phyloP scores from a whole-genome alignment of 495 filamentous ascomycete species.

The Aspergillus cristatus region DNA sequence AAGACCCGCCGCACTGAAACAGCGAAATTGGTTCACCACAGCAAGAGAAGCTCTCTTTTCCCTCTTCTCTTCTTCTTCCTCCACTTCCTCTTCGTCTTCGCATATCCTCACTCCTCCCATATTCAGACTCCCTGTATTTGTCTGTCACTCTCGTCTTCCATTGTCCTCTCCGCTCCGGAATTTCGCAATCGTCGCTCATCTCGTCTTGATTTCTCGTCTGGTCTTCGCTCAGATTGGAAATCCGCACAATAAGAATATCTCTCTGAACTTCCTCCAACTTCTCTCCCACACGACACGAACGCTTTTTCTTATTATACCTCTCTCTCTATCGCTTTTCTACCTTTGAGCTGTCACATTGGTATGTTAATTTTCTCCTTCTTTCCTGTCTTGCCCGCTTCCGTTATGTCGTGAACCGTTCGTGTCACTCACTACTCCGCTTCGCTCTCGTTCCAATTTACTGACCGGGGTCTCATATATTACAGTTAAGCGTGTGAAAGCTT shows the following conservation, averaged over 20 bases:
- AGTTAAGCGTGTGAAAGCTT: constrained; percentile 12
- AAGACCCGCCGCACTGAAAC: constrained; percentile 3
- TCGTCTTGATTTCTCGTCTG: too few species aligned
- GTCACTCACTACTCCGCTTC: too few species aligned
- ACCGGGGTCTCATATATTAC: constrained; percentile 3
- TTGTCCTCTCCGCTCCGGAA: too few species aligned
- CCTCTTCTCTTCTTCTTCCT: constrained; percentile 4
- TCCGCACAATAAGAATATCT: not conserved
- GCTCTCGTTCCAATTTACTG: not conserved
- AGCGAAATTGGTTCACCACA: too few species aligned
- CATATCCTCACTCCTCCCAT: not conserved
- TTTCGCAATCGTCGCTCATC: too few species aligned
- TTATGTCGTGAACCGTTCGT: too few species aligned
- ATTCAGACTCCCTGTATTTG: too few species aligned
- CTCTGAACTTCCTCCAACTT: constrained; percentile 1
- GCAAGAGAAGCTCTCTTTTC: not conserved
- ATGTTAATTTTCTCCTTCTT: constrained; percentile 5
- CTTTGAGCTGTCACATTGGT: constrained; percentile 5
- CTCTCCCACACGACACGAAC: too few species aligned
- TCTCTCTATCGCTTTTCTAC: constrained; percentile 6
- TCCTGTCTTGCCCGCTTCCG: too few species aligned
- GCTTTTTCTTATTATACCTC: constrained; percentile 4
- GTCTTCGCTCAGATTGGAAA: too few species aligned
- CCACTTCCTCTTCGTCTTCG: constrained; percentile 2
- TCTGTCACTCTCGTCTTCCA: too few species aligned